Base-by-base conservation (phyloP, 2,329 filamentous ascomycete species). In the Aspergillus hortae region DNA sequence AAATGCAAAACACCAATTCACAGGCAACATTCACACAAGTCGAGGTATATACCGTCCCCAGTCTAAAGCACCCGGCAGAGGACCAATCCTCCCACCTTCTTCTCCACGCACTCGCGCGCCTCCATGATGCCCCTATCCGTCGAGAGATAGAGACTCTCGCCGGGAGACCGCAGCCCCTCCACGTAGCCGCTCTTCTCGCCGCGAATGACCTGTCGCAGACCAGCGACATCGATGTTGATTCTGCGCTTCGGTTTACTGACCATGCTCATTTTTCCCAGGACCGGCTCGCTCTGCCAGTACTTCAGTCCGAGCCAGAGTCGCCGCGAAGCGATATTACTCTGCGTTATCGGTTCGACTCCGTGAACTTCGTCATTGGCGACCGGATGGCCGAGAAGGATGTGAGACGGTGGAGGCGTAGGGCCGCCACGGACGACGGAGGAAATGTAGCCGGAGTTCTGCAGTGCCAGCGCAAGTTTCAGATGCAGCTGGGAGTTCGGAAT, bases 291-390 rank as follows among this genome's bases (percentile, higher is more conserved):
- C 61, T 91, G 85, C 83, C 83, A 89, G 80, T 96, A 96, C 76
- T 96, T 96, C 64, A 96, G 76, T 1, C 90, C 90, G 11, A 96
- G 74, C 92, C 92, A 96, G 59, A 96, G 76, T 54, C 92, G 80
- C 67, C 89, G 81, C 36, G 77, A 80, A 4, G 90, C 82, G 35
- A 90, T 83, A 72, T 95, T 96, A 62, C 77, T 78, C 56, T 78
- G 77, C 44, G 86, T 90, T 52, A 89, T 78, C 12, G 76, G 77
- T 60, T 83, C 77, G 32, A 73, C 46, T 44, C 63, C 60, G 55
- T 67, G 52, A 59, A 61, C 47, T 54, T 73, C 67, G 41, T 72
- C 68, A 38, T 68, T 70, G n/a, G 66, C 65, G 4, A 72, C 68
- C 3, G 77, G 74, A 51, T 73, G 70, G 56, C 82, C 81, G 11